Conservation (phyloP, 257 asterid species). For the Jaltomata sinuosa region DNA sequence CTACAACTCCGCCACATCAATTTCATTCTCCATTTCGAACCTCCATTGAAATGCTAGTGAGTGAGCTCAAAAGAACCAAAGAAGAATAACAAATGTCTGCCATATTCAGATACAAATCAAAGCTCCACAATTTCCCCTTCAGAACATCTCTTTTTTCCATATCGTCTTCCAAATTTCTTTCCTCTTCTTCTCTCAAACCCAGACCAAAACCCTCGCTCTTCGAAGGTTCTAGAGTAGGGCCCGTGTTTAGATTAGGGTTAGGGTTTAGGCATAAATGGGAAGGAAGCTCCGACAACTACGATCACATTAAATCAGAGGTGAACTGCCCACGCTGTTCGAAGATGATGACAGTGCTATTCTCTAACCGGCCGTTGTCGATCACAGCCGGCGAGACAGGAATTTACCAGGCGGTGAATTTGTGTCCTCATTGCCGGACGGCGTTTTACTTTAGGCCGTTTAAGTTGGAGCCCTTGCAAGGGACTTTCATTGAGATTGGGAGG, state of each 20-base stretch:
- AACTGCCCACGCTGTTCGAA: conserved; percentile 81
- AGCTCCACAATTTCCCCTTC: conserved; percentile 32
- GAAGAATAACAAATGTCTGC: conserved; percentile 33
- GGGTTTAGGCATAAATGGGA: conserved; percentile 68
- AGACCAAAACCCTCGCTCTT: conserved; percentile 11
- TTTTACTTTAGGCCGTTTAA: conserved; percentile 75
- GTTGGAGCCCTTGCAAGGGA: conserved; percentile 86
- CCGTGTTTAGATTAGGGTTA: conserved; percentile 29
- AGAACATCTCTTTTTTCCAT: conserved; percentile 1
- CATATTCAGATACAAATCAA: conserved; percentile 33
- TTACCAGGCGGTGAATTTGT: conserved; percentile 78
- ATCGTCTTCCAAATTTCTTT: conserved; percentile 18
- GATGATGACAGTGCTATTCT: conserved; percentile 55
- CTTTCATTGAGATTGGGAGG: conserved; percentile 82
- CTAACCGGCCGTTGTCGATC: conserved; percentile 81
- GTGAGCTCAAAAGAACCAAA: neutral
- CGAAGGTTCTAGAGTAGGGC: neutral
- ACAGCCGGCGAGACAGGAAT: conserved; percentile 50
- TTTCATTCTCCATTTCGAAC: neutral
- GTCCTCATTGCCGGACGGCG: conserved; percentile 70
- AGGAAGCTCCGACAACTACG: conserved; percentile 62
- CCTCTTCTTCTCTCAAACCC: conserved; percentile 18
- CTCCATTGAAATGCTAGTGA: neutral
- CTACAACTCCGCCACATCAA: neutral
- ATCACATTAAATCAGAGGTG: conserved; percentile 65